A percentile compares a stretch with the other conserved stretches of the same genome.
Conservation (phyloP, 164 flowering plant genomes). For the Tinospora cordifolia region DNA sequence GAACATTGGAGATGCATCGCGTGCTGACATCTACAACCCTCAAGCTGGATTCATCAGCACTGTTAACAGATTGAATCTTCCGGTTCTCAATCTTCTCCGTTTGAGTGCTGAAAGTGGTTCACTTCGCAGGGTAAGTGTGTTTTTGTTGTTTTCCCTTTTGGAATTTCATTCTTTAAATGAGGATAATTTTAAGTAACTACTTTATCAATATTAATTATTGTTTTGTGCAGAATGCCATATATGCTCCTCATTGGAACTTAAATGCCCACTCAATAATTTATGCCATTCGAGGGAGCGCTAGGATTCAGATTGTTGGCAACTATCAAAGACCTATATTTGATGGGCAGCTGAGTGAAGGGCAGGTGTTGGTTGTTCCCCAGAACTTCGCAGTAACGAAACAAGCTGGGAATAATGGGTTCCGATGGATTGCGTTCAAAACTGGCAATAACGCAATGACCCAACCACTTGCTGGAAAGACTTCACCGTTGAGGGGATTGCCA, state of each 20-base stretch:
- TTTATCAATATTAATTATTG: background rate
- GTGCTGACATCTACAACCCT: slow-evolving; percentile 47
- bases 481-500: slow-evolving; percentile 32
- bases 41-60: slow-evolving; percentile 43
- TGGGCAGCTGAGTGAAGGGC: slow-evolving; percentile 26
- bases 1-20: slow-evolving; percentile 44
- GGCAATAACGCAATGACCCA: slow-evolving; percentile 22
- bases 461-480: slow-evolving; percentile 31
- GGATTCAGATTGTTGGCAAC: slow-evolving; percentile 31
- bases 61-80: slow-evolving; percentile 52
- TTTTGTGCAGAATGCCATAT: slow-evolving; percentile 38
- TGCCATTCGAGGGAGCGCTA: slow-evolving; percentile 35
- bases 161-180: no score
- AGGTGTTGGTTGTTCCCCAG: slow-evolving; percentile 42
- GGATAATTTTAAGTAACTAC: no score
- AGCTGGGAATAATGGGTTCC: slow-evolving; percentile 34
- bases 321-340: slow-evolving; percentile 21
- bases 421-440: slow-evolving; percentile 35
- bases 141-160: no score
- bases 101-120: slow-evolving; percentile 51
- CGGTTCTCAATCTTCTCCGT: slow-evolving; percentile 36
- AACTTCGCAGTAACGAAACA: slow-evolving; percentile 20
- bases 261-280: slow-evolving; percentile 52
- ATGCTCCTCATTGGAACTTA: slow-evolving; percentile 47
- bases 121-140: slow-evolving; percentile 44